Conservation (phyloP, 192 early-diverging fungal genomes). For the Podila horticola region DNA sequence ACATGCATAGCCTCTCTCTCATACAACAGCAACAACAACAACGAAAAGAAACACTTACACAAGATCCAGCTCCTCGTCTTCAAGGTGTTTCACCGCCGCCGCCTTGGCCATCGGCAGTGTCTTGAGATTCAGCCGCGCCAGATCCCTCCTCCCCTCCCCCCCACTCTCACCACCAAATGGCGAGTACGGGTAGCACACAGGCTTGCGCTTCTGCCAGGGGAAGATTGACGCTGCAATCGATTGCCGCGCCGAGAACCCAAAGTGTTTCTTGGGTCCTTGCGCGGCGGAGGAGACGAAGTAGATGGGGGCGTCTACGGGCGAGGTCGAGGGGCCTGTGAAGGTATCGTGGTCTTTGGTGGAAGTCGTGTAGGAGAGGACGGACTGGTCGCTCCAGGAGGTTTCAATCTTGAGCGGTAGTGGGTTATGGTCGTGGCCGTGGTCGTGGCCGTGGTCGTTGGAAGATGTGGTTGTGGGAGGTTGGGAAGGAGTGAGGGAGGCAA, state of each 20-base stretch:
- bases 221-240: conserved; percentile 38
- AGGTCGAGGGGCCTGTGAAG: conserved; percentile 11
- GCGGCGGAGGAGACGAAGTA: neutral
- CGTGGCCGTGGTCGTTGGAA: too few species aligned
- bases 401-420: conserved; percentile 14
- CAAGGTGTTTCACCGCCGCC: conserved; percentile 22
- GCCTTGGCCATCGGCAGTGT: conserved; percentile 23
- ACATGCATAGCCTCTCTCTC: neutral
- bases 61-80: conserved; percentile 27
- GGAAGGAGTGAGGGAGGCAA: too few species aligned
- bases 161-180: conserved; percentile 15
- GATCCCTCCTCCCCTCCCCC: conserved; percentile 6
- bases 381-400: conserved; percentile 34
- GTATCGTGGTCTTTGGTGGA: conserved; percentile 16
- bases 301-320: conserved; percentile 42
- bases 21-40: neutral
- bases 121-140: conserved; percentile 33
- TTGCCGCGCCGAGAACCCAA: conserved; percentile 44
- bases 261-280: conserved; percentile 35
- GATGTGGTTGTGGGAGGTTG: too few species aligned
- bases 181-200: conserved; percentile 42
- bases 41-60: conserved; percentile 7
- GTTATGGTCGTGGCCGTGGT: too few species aligned
- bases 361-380: conserved; percentile 29
- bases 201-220: conserved; percentile 49